Percentiles rank a stretch among this genome's conserved stretches.
These are phyloP conservation scores for Talaromyces verruculosus DNA, from an alignment of 2,329 filamentous ascomycete species.

Conservation along the genomic window DNA sequence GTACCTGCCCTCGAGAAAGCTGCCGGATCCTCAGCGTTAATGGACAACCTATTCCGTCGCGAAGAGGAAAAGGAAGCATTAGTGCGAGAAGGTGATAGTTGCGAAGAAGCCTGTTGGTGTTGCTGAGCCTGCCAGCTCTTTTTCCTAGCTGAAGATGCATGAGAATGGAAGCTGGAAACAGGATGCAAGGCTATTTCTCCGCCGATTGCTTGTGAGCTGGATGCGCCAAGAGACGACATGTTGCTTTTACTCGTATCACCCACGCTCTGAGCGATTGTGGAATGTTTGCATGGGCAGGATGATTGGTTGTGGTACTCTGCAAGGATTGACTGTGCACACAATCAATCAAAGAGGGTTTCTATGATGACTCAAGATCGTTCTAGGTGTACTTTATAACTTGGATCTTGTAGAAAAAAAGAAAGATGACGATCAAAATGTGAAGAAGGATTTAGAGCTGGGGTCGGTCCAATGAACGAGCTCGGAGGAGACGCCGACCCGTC, in stretches of 20 bases:
- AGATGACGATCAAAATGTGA: neutral
- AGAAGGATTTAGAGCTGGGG: neutral
- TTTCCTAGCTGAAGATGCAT: constrained; percentile 26
- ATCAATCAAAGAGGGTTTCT: neutral
- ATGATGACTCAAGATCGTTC: neutral
- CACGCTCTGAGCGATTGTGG: neutral
- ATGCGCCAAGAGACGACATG: constrained; percentile 9
- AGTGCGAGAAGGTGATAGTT: constrained; percentile 7
- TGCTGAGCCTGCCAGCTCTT: constrained; percentile 29
- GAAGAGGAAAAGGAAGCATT: constrained; percentile 3
- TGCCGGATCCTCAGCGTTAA: neutral
- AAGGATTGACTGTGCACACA: neutral
- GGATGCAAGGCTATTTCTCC: constrained; percentile 29
- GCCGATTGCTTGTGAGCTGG: constrained; percentile 18
- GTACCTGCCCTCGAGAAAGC: constrained; percentile 17
- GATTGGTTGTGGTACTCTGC: neutral
- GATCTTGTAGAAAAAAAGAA: too few species aligned
- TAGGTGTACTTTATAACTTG: neutral
- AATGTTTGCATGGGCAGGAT: neutral
- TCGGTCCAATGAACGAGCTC: neutral
- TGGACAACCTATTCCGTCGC: neutral
- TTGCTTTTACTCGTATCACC: constrained; percentile 15
- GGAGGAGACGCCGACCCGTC: neutral
- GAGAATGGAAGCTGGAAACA: constrained; percentile 31
- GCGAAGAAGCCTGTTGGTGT: constrained; percentile 4